These are phyloP conservation scores for Suillus brevipes DNA, from an alignment of 768 basidiomycete genomes.

Conservation along the genomic window DNA sequence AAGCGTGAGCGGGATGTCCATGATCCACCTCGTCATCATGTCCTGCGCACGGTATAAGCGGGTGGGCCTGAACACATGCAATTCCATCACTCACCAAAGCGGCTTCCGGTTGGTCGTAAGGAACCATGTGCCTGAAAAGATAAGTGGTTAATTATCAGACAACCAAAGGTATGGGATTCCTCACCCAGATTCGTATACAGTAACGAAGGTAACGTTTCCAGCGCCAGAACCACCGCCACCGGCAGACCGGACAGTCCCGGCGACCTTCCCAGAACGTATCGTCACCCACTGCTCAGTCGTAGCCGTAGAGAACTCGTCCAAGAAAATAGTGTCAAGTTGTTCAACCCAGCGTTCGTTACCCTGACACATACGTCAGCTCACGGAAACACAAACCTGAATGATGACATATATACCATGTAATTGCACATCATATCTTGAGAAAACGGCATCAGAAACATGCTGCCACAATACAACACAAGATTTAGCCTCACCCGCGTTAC, in stretches of 20 bases:
- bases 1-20: slow-evolving; percentile 46
- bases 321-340: slow-evolving; percentile 59
- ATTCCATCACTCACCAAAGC: slow-evolving; percentile 55
- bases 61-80: not conserved
- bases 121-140: slow-evolving; percentile 76
- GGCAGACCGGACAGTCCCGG: slow-evolving; percentile 71
- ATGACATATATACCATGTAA: slow-evolving; percentile 51
- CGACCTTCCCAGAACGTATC: slow-evolving; percentile 48
- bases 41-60: slow-evolving; percentile 40
- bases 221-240: slow-evolving; percentile 63
- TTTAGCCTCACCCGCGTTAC: slow-evolving; percentile 61
- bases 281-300: slow-evolving; percentile 58
- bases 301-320: slow-evolving; percentile 55
- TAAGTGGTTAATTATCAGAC: slow-evolving; percentile 6
- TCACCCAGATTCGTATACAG: slow-evolving; percentile 78
- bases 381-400: slow-evolving; percentile 4
- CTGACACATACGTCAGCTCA: slow-evolving; percentile 30
- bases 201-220: slow-evolving; percentile 85
- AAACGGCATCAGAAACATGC: slow-evolving; percentile 16
- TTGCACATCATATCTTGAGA: slow-evolving; percentile 83
- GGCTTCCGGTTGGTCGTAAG: slow-evolving; percentile 86
- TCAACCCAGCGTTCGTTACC: slow-evolving; percentile 81
- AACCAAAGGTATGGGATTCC: slow-evolving; percentile 24
- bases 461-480: slow-evolving; percentile 7
- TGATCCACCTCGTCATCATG: slow-evolving; percentile 59